Conservation (phyloP, 768 basidiomycete genomes). For the Collybia mongolica region DNA sequence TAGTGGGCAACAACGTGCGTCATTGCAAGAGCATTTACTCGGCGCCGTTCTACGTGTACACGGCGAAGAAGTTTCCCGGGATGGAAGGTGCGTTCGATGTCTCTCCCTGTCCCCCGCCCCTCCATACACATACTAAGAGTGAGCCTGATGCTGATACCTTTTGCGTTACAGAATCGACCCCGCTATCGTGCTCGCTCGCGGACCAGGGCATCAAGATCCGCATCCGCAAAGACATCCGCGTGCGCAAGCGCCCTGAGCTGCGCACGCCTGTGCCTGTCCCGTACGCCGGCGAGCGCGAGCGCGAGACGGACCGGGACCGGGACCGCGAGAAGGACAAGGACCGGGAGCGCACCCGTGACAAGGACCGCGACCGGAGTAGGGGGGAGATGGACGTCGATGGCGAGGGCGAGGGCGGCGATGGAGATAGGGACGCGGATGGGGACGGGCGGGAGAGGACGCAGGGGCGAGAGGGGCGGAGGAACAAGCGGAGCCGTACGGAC, state of each 20-base stretch:
- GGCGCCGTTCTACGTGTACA: slow-evolving; percentile 90
- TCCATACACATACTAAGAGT: no score
- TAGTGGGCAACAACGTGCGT: slow-evolving; percentile 82
- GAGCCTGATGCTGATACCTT: not conserved
- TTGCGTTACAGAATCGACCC: slow-evolving; percentile 68
- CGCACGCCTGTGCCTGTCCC: slow-evolving; percentile 33
- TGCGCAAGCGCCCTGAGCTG: slow-evolving; percentile 65
- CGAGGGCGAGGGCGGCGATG: slow-evolving; percentile 1
- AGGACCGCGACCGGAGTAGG: not conserved
- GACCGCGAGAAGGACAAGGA: slow-evolving; percentile 19
- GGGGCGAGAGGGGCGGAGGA: not conserved
- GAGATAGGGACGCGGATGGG: not conserved
- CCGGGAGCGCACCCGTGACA: slow-evolving; percentile 2
- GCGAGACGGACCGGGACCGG: not conserved
- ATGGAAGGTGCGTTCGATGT: slow-evolving; percentile 88
- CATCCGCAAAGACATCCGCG: slow-evolving; percentile 88
- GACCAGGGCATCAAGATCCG: slow-evolving; percentile 96
- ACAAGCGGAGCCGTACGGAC: not conserved
- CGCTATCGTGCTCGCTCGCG: slow-evolving; percentile 86
- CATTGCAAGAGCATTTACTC: slow-evolving; percentile 92
- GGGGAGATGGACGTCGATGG: not conserved
- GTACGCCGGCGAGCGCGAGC: slow-evolving; percentile 16
- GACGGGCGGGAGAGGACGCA: not conserved
- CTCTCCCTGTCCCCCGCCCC: not conserved
- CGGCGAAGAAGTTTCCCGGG: slow-evolving; percentile 94